These are phyloP conservation scores for Emmonsiellopsis sp. DNA, from an alignment of 2,329 filamentous ascomycete genomes.

Conservation along the genomic window DNA sequence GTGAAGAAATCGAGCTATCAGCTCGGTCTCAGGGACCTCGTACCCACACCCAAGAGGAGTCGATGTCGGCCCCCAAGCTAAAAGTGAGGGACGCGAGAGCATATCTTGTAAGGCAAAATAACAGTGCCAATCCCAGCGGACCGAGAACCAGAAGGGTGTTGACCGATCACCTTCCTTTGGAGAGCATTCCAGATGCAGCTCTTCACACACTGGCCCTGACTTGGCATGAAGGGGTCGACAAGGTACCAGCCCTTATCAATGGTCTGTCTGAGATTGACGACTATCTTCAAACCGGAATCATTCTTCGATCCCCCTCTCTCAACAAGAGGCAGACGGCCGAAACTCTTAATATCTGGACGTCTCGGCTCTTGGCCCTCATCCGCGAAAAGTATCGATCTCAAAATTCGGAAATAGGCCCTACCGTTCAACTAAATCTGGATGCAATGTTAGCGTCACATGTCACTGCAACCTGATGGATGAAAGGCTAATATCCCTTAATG, in stretches of 20 bases:
- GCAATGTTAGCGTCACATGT: not conserved
- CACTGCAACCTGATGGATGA: not conserved
- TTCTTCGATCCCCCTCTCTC: constrained; percentile 7
- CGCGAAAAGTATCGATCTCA: constrained; percentile 11
- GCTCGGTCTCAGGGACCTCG: not conserved
- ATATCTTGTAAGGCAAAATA: constrained; percentile 19
- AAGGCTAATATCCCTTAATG: not conserved
- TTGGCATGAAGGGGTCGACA: constrained; percentile 1
- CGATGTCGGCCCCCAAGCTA: constrained; percentile 4
- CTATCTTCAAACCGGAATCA: constrained; percentile 12
- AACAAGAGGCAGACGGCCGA: constrained; percentile 4
- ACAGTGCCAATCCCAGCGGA: not conserved
- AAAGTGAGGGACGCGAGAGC: constrained; percentile 21
- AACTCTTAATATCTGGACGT: constrained; percentile 10
- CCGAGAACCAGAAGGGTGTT: constrained; percentile 9
- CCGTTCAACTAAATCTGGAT: not conserved
- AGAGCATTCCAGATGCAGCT: constrained; percentile 18
- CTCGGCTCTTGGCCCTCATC: constrained; percentile 11
- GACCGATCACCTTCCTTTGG: constrained; percentile 20
- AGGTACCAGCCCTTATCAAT: constrained; percentile 3
- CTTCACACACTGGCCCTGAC: constrained; percentile 16
- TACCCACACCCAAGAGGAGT: not conserved
- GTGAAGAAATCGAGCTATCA: constrained; percentile 19
- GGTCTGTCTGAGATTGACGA: constrained; percentile 11
- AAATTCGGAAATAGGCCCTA: constrained; percentile 1